Evolutionary conservation across 2,329 filamentous ascomycete genomes (phyloP), one percentile per base, ranked within the genome.

Genomic region (Intubia oerlemansii): DNA sequence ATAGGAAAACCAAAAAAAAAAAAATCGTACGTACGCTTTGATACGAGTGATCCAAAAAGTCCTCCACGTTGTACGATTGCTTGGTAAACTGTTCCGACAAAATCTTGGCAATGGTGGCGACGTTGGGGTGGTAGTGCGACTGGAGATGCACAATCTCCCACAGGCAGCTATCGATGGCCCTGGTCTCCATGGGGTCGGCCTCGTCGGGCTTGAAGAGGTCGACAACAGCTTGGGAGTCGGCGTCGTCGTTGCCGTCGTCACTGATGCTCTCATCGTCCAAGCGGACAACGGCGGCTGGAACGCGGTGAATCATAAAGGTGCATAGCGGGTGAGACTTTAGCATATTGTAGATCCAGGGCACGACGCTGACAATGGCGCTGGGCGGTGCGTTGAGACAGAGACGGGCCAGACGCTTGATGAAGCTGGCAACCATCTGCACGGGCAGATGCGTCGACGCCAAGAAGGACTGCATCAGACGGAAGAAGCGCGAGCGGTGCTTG

Each of bases 81-180:
- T 98, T 98, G 3, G 88, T 98, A 48, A 95, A 98, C 48, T 95
- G 88, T 52, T 95, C 82, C 3, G 79, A 79, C 32, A 98, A 70
- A 37, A 98, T 92, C 50, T 82, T 88, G 25, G 82, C 76, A 39
- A 98, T 70, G 3, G 84, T 88, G 1, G 85, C 84, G 15, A 98
- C 81, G 41, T 95, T 98, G 10, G 90, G 88, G 46, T 98, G 88
- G 50, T 91, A 95, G 49, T 98, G 90, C 1, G 71, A 74, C 48
- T 90, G 81, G 32, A 95, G 56, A 33, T 81, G 82, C 34, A 90
- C 77, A 29, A 98, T 62, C 48, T 98, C 88, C 90, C 88, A 98
- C 7, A 98, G 54, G 47, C 76, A 82, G 49, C 81, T 92, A 33
- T 95, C 82, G 34, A 98, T 79, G 12, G 90, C 88, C 22, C 62